Evolutionary conservation across 2,329 filamentous ascomycete species (phyloP), one percentile per base, ranked within the genome.

Genomic region (Amphichorda felina): DNA sequence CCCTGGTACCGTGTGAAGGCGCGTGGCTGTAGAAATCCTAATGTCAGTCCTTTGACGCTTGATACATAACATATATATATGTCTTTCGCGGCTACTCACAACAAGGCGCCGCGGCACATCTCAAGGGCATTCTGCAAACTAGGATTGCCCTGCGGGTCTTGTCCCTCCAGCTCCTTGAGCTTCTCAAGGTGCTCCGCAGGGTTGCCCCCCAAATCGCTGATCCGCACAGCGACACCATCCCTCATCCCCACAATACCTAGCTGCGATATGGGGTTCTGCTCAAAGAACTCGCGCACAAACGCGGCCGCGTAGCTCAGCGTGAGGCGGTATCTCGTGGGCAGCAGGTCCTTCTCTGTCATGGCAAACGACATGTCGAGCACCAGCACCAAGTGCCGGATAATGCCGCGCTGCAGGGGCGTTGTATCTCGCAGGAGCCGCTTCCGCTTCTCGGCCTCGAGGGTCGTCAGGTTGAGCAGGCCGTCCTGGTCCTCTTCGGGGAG

Each of bases 181-280:
- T 78, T 79, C 43, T 80, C 75, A 38, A 95, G 74, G 55, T 96
- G 91, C 41, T 93, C 85, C 8, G 79, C 79, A 3, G 89, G 87
- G 51, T 95, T 95, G 8, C 91, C 91, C 37, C 82, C 82, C 66
- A 96, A 79, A 51, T 94, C 85, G 51, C 82, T 91, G 43, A 98
- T 74, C 27, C 84, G 70, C 17, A 93, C 67, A 2, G 88, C 88
- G 13, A 96, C 68, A 13, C 91, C 91, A 54, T 96, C 91, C 41
- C 84, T 76, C 83, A 96, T 94, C 34, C 84, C 89, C 27, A 98
- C 67, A 21, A 98, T 81, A 17, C 83, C 88, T 38, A 98, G 73
- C 60, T 98, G 91, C 8, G 87, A 94, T 45, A 98, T 96, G 9
- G 91, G 91, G 50, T 98, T 98, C 59, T 98, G 91, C 59, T 96